Evolutionary conservation across 1,284 basidiomycete species (phyloP).

Genomic region (Singerocomus inundabilis): DNA sequence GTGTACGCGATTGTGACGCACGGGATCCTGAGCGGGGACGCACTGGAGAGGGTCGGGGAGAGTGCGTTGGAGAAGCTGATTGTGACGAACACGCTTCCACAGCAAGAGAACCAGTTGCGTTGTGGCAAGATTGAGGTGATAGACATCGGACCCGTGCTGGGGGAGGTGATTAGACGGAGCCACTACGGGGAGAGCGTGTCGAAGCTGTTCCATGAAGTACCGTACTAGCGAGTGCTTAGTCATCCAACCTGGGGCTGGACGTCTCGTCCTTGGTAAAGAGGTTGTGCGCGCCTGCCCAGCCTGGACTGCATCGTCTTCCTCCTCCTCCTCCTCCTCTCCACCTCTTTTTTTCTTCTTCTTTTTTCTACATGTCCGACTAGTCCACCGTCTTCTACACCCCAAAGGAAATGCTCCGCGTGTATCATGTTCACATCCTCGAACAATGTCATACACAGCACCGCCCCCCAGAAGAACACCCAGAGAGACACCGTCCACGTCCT

Average conservation of each 20-base stretch:
- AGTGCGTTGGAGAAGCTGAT: constrained; percentile 92
- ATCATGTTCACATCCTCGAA: constrained; percentile 60
- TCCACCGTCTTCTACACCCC: too few species aligned
- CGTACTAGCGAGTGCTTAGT: constrained; percentile 53
- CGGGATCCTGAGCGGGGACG: constrained; percentile 92
- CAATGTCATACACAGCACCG: constrained; percentile 48
- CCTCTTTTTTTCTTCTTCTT: too few species aligned
- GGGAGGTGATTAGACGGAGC: constrained; percentile 93
- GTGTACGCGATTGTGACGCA: constrained; percentile 97
- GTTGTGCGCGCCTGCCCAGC: too few species aligned
- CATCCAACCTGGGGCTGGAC: constrained; percentile 6
- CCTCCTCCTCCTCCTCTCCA: constrained; percentile 13
- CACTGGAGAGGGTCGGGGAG: constrained; percentile 68
- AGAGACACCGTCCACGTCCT: constrained; percentile 63
- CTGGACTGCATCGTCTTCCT: constrained; percentile 21
- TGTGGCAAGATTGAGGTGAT: constrained; percentile 94
- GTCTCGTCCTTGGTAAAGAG: too few species aligned
- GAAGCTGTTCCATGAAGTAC: constrained; percentile 82
- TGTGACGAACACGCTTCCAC: constrained; percentile 98
- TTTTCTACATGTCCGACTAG: too few species aligned
- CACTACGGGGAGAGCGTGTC: constrained; percentile 85
- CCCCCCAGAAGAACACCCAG: constrained; percentile 19
- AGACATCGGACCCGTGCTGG: constrained; percentile 93
- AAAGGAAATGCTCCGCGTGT: constrained; percentile 53
- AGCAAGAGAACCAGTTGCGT: constrained; percentile 70